Evolutionary conservation across 2,329 filamentous ascomycete genomes (phyloP), one percentile per base, ranked within the genome.

Genomic region (Epichloe elymi): DNA sequence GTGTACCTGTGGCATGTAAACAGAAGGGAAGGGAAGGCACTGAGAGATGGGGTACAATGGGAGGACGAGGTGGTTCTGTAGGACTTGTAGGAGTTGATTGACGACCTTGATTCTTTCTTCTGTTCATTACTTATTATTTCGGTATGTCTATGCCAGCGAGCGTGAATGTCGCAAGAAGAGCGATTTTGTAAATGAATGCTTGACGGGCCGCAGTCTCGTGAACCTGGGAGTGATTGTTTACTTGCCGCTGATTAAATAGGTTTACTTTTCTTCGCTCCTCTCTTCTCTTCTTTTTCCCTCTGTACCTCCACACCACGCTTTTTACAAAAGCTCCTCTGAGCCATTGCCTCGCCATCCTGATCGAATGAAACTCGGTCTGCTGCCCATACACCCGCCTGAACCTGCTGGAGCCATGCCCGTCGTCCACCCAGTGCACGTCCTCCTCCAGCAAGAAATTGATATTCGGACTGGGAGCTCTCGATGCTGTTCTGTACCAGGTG

Each of bases 71-170:
- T 49, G 46, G 45, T 54, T 52, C 49, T 51, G 54, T 53, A 48
- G 54, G 54, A 50, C 50, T 53, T 51, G 52, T 54, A 54, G 55
- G 54, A 58, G 53, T 58, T 57, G 55, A 54, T 57, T 47, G 46
- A 50, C 49, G 54, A 54, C 53, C n/a, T 43, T 26, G 10, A 15
- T 38, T 45, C 10, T 33, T 20, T 39, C 23, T 33, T 15, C 14
- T 19, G 30, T 19, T 36, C 30, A 20, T n/a, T 11, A 38, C 11
- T 47, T 43, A 6, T 11, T 46, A 17, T 26, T 15, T 43, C 35
- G 30, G 23, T 45, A 45, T 45, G 42, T 33, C 42, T 45, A 45
- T 45, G 14, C 42, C 42, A 45, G 42, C 42, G 42, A 17, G 42
- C 14, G 42, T 45, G 42, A 45, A 45, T 45, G 42, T 45, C 42